Evolutionary conservation across 176 grass and related monocot species (phyloP).

Genomic region (Elaeis guineensis): DNA sequence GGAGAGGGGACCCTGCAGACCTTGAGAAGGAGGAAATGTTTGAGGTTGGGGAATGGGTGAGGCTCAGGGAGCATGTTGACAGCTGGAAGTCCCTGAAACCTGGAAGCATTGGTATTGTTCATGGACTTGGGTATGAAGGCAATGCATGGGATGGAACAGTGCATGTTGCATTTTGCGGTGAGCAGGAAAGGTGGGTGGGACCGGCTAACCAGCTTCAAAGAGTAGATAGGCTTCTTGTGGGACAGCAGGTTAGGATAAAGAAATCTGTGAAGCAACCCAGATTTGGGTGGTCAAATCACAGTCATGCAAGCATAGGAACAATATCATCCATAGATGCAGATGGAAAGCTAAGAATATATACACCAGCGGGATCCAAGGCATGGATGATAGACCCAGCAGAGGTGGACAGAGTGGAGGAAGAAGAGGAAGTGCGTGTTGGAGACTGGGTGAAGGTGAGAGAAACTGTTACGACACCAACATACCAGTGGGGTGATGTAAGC

Average conservation of each 20-base stretch:
- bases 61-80: conserved; percentile 38
- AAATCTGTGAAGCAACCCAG: conserved; percentile 66
- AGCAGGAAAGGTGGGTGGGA: conserved; percentile 93
- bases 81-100: conserved; percentile 83
- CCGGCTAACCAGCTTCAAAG: conserved; percentile 54
- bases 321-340: conserved; percentile 94
- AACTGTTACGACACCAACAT: conserved; percentile 55
- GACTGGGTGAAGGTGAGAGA: conserved; percentile 97
- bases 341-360: conserved; percentile 96
- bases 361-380: conserved; percentile 81
- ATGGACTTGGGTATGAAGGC: conserved; percentile 82
- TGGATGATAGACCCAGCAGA: conserved; percentile 97
- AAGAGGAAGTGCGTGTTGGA: conserved; percentile 66
- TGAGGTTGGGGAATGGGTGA: conserved; percentile 84
- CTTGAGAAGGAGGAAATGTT: conserved; percentile 74
- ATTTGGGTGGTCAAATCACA: conserved; percentile 97
- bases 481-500: conserved; percentile 94
- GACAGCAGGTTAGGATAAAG: conserved; percentile 81
- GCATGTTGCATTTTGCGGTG: conserved; percentile 91
- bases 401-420: conserved; percentile 82
- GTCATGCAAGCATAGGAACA: conserved; percentile 76
- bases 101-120: conserved; percentile 85
- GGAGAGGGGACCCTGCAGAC: conserved; percentile 94
- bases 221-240: conserved; percentile 52
- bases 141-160: conserved; percentile 76